Base-by-base conservation (phyloP, 768 basidiomycete genomes). In the Boletus rex-veris region DNA sequence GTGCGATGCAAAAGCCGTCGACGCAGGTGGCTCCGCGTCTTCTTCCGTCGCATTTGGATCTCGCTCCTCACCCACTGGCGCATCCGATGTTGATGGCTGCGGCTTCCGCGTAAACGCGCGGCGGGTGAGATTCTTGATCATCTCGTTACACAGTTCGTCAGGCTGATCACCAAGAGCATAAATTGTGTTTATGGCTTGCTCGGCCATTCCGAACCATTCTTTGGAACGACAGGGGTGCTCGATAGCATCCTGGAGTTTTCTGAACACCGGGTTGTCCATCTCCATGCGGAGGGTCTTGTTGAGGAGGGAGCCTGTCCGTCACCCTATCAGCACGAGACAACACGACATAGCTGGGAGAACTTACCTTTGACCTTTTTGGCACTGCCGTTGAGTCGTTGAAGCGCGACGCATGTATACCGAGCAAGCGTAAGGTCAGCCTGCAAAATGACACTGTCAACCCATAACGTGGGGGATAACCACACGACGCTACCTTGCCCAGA, bases 161-260 rank as follows among this genome's bases (percentile, higher is more conserved):
- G 96, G 97, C 57, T 93, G 92, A 63, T 98, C 92, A 18, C 91
- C 95, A 3, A 99, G 81, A 0, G 89, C 85, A 62, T 98, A 99
- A 47, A 97, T 87, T 2, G 96, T 93, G 68, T 99, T 98, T 72
- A 99, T 86, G 9, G 86, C 91, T 69, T 99, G 96, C 68, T 99
- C 97, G 0, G 96, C 92, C 73, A 98, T 83, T 10, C 88, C 88
- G 61, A 99, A 98, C 96, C 96, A 99, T 53, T 98, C 94, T 60
- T 86, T 90, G 18, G 88, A 87, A 42, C 85, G 80, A 53, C 85
- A 90, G 0, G 92, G 88, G 49, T 83, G 77, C 60, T 92, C 84
- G 35, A 98, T 80, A n/a, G 85, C 78, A 3, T 88, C 85, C 63
- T 88, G 83, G 7, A 99, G 77, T 62, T 89, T 89, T 26, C 76